phyloP scores from a whole-genome alignment of 306 rosid genomes.

The Aeschynomene evenia region DNA sequence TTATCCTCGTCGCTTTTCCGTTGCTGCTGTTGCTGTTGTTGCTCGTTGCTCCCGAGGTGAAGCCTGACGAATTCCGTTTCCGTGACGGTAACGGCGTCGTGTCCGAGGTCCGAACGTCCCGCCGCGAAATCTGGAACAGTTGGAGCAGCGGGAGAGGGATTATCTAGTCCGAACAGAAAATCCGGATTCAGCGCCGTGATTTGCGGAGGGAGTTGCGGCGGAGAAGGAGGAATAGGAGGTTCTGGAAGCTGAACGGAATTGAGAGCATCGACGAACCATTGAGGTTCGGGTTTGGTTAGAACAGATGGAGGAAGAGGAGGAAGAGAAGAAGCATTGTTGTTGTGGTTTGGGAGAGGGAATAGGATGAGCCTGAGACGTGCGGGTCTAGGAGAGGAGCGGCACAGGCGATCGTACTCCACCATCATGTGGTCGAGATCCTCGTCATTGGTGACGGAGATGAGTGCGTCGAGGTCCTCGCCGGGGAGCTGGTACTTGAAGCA shows the following conservation, averaged over 20 bases:
- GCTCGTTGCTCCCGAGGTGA: constrained; percentile 49
- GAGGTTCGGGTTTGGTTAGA: constrained; percentile 49
- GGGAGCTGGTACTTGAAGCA: constrained; percentile 87
- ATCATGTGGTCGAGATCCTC: constrained; percentile 88
- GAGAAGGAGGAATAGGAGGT: constrained; percentile 43
- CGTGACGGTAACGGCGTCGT: constrained; percentile 46
- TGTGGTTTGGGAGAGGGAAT: constrained; percentile 37
- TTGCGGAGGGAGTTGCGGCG: constrained; percentile 30
- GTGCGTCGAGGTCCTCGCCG: constrained; percentile 87
- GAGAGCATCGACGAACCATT: constrained; percentile 86
- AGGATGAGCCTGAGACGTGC: constrained; percentile 72
- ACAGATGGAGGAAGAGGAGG: constrained; percentile 18
- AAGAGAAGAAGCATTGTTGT: constrained; percentile 10
- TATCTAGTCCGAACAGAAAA: constrained; percentile 78
- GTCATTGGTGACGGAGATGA: constrained; percentile 80
- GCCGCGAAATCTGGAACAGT: constrained; percentile 35
- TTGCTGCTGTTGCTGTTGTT: constrained; percentile 37
- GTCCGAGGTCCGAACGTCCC: constrained; percentile 45
- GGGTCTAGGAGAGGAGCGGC: constrained; percentile 65
- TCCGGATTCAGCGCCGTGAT: constrained; percentile 50
- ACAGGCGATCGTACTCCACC: constrained; percentile 78
- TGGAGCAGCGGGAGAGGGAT: constrained; percentile 41
- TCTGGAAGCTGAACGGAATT: constrained; percentile 73
- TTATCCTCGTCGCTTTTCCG: constrained; percentile 49
- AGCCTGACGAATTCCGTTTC: constrained; percentile 49